Evolutionary conservation across 1,139 yeast species (phyloP), one percentile per base, ranked within the genome.

Genomic region (Saccharomyces hybrid): DNA sequence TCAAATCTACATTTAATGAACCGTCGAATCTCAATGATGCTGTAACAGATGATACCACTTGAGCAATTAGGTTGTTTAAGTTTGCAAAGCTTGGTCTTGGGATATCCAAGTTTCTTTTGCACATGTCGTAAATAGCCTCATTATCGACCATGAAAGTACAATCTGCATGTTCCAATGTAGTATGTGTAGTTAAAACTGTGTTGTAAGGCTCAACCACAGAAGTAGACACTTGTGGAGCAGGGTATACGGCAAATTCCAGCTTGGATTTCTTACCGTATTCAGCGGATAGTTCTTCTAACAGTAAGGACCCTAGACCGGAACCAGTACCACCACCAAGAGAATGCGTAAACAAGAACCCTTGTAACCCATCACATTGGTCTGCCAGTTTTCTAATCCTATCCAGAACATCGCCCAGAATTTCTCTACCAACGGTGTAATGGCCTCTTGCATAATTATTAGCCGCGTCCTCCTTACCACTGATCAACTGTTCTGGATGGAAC

Each of bases 311-410:
- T 68, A 93, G 84, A 69, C 99, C 98, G 50, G 98, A 90, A 69
- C 99, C 99, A 54, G 99, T 93, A 82, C 99, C 99, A 78, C 99
- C 99, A 72, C 99, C 99, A 64, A 93, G 81, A 32, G 98, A 91
- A 75, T 93, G 99, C 49, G 97, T 91, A 76, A 93, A 91, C 64
- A 91, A 78, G 78, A 93, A 93, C 58, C 99, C 99, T 77, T 93
- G 99, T 67, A 93, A 81, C 53, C 99, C 98, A 68, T 88, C 96
- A 79, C 98, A 90, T 74, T 89, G 96, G 75, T 93, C 99, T 50
- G 97, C 83, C 82, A 91, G 90, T 73, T 93, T 91, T 78, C 99
- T 88, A 60, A 93, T 81, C 73, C 97, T 86, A 73, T 93, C 99
- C 77, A 90, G 83, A 59, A 91, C 89, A 67, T 89, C 97, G 67